Evolutionary conservation across 306 rosid species (phyloP).

Genomic region (Amphicarpaea edgeworthii): DNA sequence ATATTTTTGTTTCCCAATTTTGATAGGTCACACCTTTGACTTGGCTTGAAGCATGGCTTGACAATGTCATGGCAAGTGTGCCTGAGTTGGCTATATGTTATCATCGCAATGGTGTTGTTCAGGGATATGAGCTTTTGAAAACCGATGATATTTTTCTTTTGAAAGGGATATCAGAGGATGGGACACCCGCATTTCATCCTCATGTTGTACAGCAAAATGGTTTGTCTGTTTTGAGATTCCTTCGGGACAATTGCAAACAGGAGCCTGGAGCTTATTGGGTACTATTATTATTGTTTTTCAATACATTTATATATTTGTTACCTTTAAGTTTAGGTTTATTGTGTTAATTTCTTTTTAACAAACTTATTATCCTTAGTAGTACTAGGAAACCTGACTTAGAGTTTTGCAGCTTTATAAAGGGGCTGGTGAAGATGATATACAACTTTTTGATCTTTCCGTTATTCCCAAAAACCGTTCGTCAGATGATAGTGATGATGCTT

Average conservation of each 20-base stretch:
- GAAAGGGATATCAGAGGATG: slow-evolving; percentile 94
- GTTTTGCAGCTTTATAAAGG: slow-evolving; percentile 91
- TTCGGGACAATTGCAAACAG: slow-evolving; percentile 96
- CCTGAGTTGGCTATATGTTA: slow-evolving; percentile 98
- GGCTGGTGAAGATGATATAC: slow-evolving; percentile 93
- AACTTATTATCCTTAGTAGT: slow-evolving; percentile 15
- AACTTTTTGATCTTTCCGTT: slow-evolving; percentile 92
- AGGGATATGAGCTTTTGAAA: slow-evolving; percentile 94
- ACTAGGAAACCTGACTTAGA: slow-evolving; percentile 38
- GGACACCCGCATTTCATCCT: slow-evolving; percentile 96
- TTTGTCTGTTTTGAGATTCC: slow-evolving; percentile 95
- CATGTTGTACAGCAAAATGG: slow-evolving; percentile 96
- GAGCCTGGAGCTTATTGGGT: slow-evolving; percentile 99
- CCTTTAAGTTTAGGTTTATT: slow-evolving; percentile 15
- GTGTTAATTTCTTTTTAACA: slow-evolving; percentile 20
- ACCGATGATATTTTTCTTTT: slow-evolving; percentile 90
- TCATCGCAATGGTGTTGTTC: slow-evolving; percentile 95
- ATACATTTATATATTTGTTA: slow-evolving; percentile 2
- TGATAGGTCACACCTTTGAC: slow-evolving; percentile 87
- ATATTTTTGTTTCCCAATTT: slow-evolving; percentile 35
- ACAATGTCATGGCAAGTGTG: slow-evolving; percentile 98
- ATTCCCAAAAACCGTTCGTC: slow-evolving; percentile 78
- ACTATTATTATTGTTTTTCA: slow-evolving; percentile 32
- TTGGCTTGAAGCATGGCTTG: slow-evolving; percentile 99
- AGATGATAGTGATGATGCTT: slow-evolving; percentile 64